Evolutionary conservation across 805 yeast species (phyloP), one percentile per base, ranked within the genome.

Genomic region (Pichia membranifaciens): DNA sequence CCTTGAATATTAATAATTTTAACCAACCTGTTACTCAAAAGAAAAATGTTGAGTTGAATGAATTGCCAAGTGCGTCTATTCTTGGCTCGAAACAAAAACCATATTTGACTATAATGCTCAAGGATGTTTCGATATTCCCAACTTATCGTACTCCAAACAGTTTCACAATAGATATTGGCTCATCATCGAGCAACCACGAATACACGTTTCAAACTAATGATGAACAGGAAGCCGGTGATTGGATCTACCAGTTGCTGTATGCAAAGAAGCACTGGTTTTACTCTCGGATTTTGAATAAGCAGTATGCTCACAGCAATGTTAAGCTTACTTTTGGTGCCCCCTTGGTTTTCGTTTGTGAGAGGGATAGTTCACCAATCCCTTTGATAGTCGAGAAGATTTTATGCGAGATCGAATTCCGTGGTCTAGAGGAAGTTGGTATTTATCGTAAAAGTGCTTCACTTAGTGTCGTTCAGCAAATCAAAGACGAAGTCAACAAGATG

Each of bases 341-440:
- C 2, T 69, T 91, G 32, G 77, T 74, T 31, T 79, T 79, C 52
- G 77, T 89, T 4, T 88, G 96, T 61, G 76, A 72, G 45, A 72
- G 96, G 43, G 96, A 88, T 54, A 68, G 75, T 9, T 66, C 79
- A 0, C 51, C 66, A 2, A 68, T 81, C 29, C 98, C 98, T 1
- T 66, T 60, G 5, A 77, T 90, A 38, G 79, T 90, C 48, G 79
- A 74, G 32, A 73, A 74, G 48, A 66, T 91, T 38, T 72, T 89
- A 54, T 73, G 73, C 40, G 93, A 84, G 55, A 85, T 91, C 53
- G 98, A 91, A 63, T 66, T 72, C n/a, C 78, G 90, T 45, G 96
- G 98, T 0, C 62, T 91, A 25, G 89, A 87, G 54, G 97, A 90
- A 60, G 86, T 87, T 45, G 98, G 98, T 16, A 71, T 91, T 13